Conservation (phyloP, 805 yeast species). For the Metschnikowia dekortorum region DNA sequence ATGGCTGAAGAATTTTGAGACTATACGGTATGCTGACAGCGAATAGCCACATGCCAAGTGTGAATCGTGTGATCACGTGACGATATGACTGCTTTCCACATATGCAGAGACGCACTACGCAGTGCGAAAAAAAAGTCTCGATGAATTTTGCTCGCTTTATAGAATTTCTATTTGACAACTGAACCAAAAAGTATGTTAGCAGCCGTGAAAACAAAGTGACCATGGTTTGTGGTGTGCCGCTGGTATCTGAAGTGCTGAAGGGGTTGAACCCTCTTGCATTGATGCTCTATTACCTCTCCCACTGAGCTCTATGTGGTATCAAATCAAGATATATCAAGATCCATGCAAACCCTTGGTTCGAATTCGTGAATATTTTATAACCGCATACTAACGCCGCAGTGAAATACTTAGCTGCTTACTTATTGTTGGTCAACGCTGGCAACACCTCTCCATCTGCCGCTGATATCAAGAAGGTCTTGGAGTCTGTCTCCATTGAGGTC, state of each 20-base stretch:
- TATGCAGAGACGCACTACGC: conserved; percentile 7
- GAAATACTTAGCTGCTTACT: conserved; percentile 47
- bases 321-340: not conserved
- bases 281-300: not conserved
- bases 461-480: conserved; percentile 37
- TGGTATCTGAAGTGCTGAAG: no score
- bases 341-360: not conserved
- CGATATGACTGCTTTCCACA: conserved; percentile 12
- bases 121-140: conserved; percentile 12
- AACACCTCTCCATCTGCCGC: conserved; percentile 42
- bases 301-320: not conserved
- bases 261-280: not conserved
- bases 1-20: no score
- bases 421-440: conserved; percentile 45
- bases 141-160: conserved; percentile 3
- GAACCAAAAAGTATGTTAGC: conserved; percentile 15
- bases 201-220: not conserved
- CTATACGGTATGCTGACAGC: not conserved
- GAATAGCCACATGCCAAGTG: not conserved
- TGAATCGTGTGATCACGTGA: conserved; percentile 6
- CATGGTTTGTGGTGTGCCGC: not conserved
- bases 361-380: not conserved
- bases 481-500: conserved; percentile 36
- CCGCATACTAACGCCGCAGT: conserved; percentile 27
- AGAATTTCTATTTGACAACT: conserved; percentile 7